These are phyloP conservation scores for Cenchrus purpureus DNA, from an alignment of 176 grass and related monocot species.

Conservation along the genomic window DNA sequence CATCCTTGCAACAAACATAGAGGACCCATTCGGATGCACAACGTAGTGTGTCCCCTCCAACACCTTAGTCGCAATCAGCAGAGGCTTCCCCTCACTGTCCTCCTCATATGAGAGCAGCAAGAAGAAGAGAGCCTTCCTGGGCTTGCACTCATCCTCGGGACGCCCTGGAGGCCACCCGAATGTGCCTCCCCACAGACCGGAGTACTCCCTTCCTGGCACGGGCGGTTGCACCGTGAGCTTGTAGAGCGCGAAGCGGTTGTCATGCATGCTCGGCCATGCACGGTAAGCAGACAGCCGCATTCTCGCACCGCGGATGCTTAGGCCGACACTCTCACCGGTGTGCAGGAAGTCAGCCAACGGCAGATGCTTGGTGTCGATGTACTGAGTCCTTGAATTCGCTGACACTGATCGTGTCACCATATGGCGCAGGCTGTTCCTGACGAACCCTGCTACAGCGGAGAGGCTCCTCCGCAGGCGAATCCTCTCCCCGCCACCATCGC, in stretches of 20 bases:
- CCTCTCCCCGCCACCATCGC: conserved; percentile 14
- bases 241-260: conserved; percentile 78
- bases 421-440: conserved; percentile 69
- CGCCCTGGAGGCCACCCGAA: conserved; percentile 78
- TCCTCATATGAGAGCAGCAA: conserved; percentile 85
- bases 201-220: conserved; percentile 50
- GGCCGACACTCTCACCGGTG: conserved; percentile 39
- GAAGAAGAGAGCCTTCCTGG: conserved; percentile 78
- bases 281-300: conserved; percentile 64
- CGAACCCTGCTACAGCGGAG: conserved; percentile 54
- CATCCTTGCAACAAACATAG: conserved; percentile 71
- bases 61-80: conserved; percentile 82
- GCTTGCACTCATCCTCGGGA: conserved; percentile 56
- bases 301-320: conserved; percentile 57
- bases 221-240: conserved; percentile 63
- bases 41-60: conserved; percentile 91
- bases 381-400: conserved; percentile 34
- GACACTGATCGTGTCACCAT: conserved; percentile 60
- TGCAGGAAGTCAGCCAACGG: conserved; percentile 57
- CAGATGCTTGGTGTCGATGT: conserved; percentile 59
- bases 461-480: conserved; percentile 50
- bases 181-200: conserved; percentile 87
- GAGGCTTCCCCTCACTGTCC: conserved; percentile 50
- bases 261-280: conserved; percentile 85
- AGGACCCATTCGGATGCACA: conserved; percentile 81